Evolutionary conservation across 2,329 filamentous ascomycete species (phyloP).

Genomic region (Epichloe elymi): DNA sequence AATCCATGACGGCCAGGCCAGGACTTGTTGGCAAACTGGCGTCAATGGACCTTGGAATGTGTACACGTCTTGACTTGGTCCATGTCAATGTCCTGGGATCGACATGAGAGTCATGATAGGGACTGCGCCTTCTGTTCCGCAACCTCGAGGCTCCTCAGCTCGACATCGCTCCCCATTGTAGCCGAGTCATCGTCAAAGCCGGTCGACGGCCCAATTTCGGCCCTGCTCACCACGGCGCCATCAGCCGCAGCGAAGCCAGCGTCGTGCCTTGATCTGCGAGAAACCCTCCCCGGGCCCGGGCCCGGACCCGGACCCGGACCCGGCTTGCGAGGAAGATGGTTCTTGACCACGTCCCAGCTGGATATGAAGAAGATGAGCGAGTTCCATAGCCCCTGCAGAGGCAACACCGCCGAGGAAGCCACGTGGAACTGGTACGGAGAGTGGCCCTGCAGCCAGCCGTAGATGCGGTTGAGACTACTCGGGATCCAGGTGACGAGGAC

Average conservation of each 20-base stretch:
- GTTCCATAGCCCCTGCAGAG: conserved; percentile 73
- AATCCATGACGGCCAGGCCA: too few species aligned
- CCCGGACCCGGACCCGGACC: neutral
- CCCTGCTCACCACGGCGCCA: conserved; percentile 1
- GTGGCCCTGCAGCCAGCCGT: conserved; percentile 43
- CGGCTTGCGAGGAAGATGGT: conserved; percentile 5
- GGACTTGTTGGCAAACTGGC: too few species aligned
- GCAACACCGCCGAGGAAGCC: conserved; percentile 56
- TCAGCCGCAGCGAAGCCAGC: neutral
- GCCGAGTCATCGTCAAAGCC: conserved; percentile 20
- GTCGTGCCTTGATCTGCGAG: neutral
- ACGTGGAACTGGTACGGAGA: conserved; percentile 54
- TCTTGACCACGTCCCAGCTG: conserved; percentile 28
- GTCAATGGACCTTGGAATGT: too few species aligned
- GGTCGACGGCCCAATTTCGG: conserved; percentile 7
- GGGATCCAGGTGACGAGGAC: conserved; percentile 51
- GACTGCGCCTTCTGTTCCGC: neutral
- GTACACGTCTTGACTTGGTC: too few species aligned
- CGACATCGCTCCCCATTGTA: conserved; percentile 19
- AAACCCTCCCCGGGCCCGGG: neutral
- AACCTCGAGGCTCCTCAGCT: conserved; percentile 16
- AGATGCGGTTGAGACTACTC: conserved; percentile 61
- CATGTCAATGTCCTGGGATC: too few species aligned
- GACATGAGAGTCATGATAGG: conserved; percentile 1
- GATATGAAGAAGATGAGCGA: conserved; percentile 62